These are phyloP conservation scores for Verticillium zaregamsianum DNA, from an alignment of 2,329 filamentous ascomycete genomes.

Conservation along the genomic window DNA sequence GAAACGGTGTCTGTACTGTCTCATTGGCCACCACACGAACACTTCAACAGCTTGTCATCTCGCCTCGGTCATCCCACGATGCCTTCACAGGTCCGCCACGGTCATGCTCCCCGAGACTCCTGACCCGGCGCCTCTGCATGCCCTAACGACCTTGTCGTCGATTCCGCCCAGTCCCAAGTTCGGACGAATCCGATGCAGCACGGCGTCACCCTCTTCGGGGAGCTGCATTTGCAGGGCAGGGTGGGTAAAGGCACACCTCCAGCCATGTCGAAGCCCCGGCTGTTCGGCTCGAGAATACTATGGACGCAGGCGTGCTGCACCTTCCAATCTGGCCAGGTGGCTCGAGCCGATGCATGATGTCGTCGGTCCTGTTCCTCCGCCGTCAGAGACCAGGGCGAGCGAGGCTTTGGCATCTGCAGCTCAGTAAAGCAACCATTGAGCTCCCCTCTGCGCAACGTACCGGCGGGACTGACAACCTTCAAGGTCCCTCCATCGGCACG, in stretches of 20 bases:
- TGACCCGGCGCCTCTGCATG: neutral
- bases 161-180: neutral
- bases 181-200: neutral
- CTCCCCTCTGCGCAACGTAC: too few species aligned
- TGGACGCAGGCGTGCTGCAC: too few species aligned
- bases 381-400: too few species aligned
- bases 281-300: too few species aligned
- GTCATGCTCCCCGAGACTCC: neutral
- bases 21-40: neutral
- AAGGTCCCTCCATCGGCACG: neutral
- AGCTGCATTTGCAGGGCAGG: neutral
- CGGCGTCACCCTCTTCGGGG: neutral
- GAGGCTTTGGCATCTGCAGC: too few species aligned
- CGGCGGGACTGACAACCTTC: too few species aligned
- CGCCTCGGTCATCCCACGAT: neutral
- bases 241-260: neutral
- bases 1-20: neutral
- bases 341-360: too few species aligned
- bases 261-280: neutral
- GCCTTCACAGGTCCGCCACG: neutral
- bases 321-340: too few species aligned
- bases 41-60: neutral
- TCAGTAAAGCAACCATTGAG: too few species aligned
- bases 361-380: too few species aligned
- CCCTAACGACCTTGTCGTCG: neutral